phyloP scores from a whole-genome alignment of 2,329 filamentous ascomycete genomes.

The Epichloe festucae region DNA sequence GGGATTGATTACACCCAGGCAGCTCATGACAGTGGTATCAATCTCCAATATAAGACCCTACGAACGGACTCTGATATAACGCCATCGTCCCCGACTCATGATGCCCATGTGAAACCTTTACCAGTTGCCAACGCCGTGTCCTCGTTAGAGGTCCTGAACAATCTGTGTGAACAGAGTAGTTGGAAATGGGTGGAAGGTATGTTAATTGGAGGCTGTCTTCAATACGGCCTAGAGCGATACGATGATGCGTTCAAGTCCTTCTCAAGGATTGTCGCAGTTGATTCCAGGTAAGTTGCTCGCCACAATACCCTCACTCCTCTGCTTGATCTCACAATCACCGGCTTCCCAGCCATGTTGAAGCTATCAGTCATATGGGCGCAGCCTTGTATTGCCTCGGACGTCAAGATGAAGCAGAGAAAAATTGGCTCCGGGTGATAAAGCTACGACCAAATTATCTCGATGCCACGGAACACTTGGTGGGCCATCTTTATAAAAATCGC shows the following conservation, averaged over 20 bases:
- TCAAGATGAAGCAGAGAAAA: slow-evolving; percentile 68
- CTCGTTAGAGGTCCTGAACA: slow-evolving; percentile 59
- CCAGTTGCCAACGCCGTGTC: slow-evolving; percentile 44
- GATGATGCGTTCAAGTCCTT: slow-evolving; percentile 66
- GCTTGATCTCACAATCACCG: slow-evolving; percentile 6
- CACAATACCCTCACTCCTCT: slow-evolving; percentile 16
- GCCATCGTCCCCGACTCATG: slow-evolving; percentile 4
- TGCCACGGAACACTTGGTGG: slow-evolving; percentile 87
- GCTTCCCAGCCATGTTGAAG: slow-evolving; percentile 64
- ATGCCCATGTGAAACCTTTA: slow-evolving; percentile 14
- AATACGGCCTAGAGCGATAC: slow-evolving; percentile 80
- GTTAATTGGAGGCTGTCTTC: slow-evolving; percentile 77
- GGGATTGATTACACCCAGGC: background rate
- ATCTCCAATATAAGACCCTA: background rate
- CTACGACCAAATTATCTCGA: slow-evolving; percentile 82
- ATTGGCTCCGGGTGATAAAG: slow-evolving; percentile 78
- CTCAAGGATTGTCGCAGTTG: slow-evolving; percentile 44
- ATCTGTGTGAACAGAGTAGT: slow-evolving; percentile 62
- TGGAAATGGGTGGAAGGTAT: slow-evolving; percentile 93
- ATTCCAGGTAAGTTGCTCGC: slow-evolving; percentile 36
- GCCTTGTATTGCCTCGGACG: slow-evolving; percentile 74
- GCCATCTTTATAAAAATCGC: slow-evolving; percentile 72
- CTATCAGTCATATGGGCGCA: slow-evolving; percentile 84
- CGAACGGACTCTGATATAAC: background rate
- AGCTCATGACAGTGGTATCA: background rate